These are phyloP conservation scores for Penicillium sp. DNA, from an alignment of 2,329 filamentous ascomycete genomes.

Conservation along the genomic window DNA sequence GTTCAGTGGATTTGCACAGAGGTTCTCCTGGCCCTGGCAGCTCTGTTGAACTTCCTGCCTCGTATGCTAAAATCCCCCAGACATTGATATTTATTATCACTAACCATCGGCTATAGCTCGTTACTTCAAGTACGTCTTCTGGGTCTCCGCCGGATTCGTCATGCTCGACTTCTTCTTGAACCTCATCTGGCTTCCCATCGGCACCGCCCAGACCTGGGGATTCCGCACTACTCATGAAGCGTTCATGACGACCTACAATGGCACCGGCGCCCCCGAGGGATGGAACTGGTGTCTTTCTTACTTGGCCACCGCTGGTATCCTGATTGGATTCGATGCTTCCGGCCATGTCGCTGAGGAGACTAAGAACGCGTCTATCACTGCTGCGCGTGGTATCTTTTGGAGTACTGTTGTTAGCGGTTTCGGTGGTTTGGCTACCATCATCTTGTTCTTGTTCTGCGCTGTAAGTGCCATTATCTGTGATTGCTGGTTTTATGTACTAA, in stretches of 20 bases:
- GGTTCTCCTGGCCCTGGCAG: constrained; percentile 57
- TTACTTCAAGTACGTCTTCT: constrained; percentile 52
- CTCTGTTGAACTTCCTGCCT: constrained; percentile 58
- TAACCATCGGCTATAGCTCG: constrained; percentile 26
- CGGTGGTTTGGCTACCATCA: constrained; percentile 62
- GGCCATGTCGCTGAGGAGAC: constrained; percentile 68
- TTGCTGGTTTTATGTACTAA: constrained; percentile 13
- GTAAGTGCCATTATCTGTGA: constrained; percentile 10
- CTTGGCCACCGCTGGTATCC: constrained; percentile 64
- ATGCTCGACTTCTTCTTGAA: constrained; percentile 65
- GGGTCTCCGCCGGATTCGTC: constrained; percentile 57
- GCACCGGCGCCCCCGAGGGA: constrained; percentile 60
- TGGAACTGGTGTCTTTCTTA: constrained; percentile 71
- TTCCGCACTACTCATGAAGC: constrained; percentile 65
- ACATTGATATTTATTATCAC: not conserved
- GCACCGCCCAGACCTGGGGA: constrained; percentile 60
- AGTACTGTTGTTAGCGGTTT: constrained; percentile 64
- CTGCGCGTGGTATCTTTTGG: constrained; percentile 66
- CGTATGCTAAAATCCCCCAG: constrained; percentile 44
- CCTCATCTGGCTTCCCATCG: constrained; percentile 66
- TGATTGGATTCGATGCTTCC: constrained; percentile 67
- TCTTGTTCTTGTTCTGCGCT: constrained; percentile 65
- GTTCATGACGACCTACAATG: constrained; percentile 67
- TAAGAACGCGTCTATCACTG: constrained; percentile 62
- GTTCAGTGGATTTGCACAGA: constrained; percentile 67